A percentile compares a stretch with the other conserved stretches of the same genome.
phyloP scores from a whole-genome alignment of 495 filamentous ascomycete species.

The Penicillium verhagenii region DNA sequence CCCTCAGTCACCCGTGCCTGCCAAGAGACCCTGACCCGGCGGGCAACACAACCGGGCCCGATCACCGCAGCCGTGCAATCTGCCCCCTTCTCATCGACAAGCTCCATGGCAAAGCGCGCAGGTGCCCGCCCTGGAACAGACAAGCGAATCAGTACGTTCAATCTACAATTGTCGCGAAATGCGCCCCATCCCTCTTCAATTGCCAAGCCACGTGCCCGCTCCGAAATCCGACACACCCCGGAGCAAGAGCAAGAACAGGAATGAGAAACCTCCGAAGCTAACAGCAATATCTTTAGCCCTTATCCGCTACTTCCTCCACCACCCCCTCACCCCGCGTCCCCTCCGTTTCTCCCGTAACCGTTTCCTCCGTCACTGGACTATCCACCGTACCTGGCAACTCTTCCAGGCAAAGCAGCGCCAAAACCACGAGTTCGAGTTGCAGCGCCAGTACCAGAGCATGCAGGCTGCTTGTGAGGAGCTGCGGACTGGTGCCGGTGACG shows the following conservation, averaged over 20 bases:
- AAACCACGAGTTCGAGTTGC: constrained; percentile 58
- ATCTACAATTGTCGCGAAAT: constrained; percentile 2
- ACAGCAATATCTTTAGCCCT: constrained; percentile 36
- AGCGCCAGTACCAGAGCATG: constrained; percentile 80
- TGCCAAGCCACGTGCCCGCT: not conserved
- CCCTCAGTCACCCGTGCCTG: constrained; percentile 29
- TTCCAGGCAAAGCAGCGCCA: constrained; percentile 63
- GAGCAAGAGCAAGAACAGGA: constrained; percentile 5
- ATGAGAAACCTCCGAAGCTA: constrained; percentile 4
- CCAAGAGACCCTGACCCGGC: constrained; percentile 27
- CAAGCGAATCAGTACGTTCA: constrained; percentile 51
- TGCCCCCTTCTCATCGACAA: constrained; percentile 45
- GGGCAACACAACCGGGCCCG: constrained; percentile 24
- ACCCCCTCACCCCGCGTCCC: constrained; percentile 69
- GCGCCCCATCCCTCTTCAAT: constrained; percentile 1
- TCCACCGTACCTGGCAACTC: constrained; percentile 90
- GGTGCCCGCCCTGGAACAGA: constrained; percentile 23
- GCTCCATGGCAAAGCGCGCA: constrained; percentile 36
- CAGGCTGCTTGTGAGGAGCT: constrained; percentile 76
- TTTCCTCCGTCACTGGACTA: constrained; percentile 95
- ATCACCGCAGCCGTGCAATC: constrained; percentile 32
- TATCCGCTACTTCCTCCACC: constrained; percentile 65
- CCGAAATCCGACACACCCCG: not conserved
- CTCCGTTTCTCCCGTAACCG: constrained; percentile 85
- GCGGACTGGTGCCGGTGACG: constrained; percentile 65